These are phyloP conservation scores for Amorphotheca resinae DNA, from an alignment of 495 filamentous ascomycete genomes.

Conservation along the genomic window DNA sequence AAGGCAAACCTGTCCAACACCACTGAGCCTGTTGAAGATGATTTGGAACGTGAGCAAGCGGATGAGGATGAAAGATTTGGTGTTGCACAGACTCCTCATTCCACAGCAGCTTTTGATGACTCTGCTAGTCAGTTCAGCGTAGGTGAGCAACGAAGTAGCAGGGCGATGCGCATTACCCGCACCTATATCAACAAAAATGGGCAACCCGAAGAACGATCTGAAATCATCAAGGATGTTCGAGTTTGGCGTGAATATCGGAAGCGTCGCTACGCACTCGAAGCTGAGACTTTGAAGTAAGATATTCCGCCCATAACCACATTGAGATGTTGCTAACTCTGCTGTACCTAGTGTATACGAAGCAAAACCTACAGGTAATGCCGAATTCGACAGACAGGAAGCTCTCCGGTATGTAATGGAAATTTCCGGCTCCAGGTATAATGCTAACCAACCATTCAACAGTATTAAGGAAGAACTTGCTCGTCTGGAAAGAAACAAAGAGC, in stretches of 20 bases:
- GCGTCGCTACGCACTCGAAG: constrained; percentile 40
- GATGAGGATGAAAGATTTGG: constrained; percentile 36
- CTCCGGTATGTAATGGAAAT: constrained; percentile 33
- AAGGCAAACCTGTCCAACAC: constrained; percentile 54
- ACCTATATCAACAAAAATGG: constrained; percentile 49
- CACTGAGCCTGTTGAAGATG: constrained; percentile 49
- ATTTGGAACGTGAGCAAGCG: constrained; percentile 49
- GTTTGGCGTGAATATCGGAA: constrained; percentile 38
- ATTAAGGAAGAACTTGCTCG: constrained; percentile 67
- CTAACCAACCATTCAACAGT: constrained; percentile 26
- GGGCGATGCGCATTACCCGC: constrained; percentile 58
- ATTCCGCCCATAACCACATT: constrained; percentile 20
- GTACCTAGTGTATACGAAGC: constrained; percentile 32
- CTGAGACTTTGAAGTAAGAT: constrained; percentile 45
- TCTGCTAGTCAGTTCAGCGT: constrained; percentile 77
- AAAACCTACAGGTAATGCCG: constrained; percentile 61
- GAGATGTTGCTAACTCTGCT: constrained; percentile 16
- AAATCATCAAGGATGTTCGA: constrained; percentile 26
- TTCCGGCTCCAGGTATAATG: not conserved
- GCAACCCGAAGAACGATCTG: constrained; percentile 33
- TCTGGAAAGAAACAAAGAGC: constrained; percentile 80
- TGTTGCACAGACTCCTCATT: constrained; percentile 10
- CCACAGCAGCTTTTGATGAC: constrained; percentile 47
- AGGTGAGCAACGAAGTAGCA: constrained; percentile 35
- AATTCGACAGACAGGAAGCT: constrained; percentile 42